A percentile compares a stretch with the other conserved stretches of the same genome.
phyloP scores from a whole-genome alignment of 257 asterid genomes.

The Forsythia viridissima region DNA sequence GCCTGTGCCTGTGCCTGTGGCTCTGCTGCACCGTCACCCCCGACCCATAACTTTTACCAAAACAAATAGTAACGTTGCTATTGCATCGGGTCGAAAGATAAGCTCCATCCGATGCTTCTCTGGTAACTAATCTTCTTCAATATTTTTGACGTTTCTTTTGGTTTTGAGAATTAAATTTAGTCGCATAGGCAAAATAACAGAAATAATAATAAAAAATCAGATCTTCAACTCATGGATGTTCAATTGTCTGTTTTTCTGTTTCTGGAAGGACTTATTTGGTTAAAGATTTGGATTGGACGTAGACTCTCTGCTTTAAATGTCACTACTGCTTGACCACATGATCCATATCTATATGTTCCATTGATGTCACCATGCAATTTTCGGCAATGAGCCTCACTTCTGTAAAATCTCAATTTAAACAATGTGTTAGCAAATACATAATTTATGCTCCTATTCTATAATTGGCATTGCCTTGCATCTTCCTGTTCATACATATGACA shows the following conservation, averaged over 20 bases:
- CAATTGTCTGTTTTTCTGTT: neutral
- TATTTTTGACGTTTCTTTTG: constrained; percentile 6
- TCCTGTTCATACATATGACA: neutral
- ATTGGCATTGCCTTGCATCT: neutral
- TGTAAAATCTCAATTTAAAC: neutral
- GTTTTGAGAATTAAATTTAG: neutral
- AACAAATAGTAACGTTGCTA: constrained; percentile 6
- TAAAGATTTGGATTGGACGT: too few relatives aligned
- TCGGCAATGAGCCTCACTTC: neutral
- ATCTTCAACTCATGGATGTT: neutral
- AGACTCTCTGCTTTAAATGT: too few relatives aligned
- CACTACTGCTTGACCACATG: too few relatives aligned
- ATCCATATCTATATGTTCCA: neutral
- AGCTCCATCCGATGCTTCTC: constrained; percentile 40
- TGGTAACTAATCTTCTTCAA: constrained; percentile 21
- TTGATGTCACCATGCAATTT: neutral
- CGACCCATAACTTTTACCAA: neutral
- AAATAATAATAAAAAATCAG: neutral
- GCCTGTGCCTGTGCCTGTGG: neutral
- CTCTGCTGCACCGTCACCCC: neutral
- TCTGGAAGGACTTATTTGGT: neutral
- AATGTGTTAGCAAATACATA: neutral
- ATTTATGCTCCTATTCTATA: neutral
- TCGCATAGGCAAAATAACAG: neutral
- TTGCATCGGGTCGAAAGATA: constrained; percentile 24